These are phyloP conservation scores for Aspergillus hiratsukae DNA, from an alignment of 2,329 filamentous ascomycete genomes.

Conservation along the genomic window DNA sequence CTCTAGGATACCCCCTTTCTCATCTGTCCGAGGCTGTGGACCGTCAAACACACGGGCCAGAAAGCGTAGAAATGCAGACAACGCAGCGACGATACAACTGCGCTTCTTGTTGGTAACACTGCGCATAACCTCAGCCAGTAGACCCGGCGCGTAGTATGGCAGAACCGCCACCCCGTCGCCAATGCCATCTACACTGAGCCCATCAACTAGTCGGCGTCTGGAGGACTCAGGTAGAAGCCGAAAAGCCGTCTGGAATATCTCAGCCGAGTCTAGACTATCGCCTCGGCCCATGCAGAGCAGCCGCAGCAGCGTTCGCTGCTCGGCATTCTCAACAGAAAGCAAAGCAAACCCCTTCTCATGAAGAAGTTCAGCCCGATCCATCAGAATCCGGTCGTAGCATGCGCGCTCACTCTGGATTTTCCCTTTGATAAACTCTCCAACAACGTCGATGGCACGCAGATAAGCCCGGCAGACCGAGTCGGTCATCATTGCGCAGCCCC, in stretches of 20 bases:
- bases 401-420: slow-evolving; percentile 16
- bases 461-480: slow-evolving; percentile 32
- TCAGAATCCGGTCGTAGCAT: slow-evolving; percentile 33
- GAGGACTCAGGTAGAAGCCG: slow-evolving; percentile 12
- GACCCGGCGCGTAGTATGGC: slow-evolving; percentile 37
- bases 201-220: slow-evolving; percentile 20
- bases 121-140: slow-evolving; percentile 27
- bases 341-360: slow-evolving; percentile 22
- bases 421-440: slow-evolving; percentile 24
- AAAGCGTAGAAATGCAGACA: slow-evolving; percentile 12
- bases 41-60: slow-evolving; percentile 9
- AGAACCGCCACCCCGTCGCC: slow-evolving; percentile 31
- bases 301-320: slow-evolving; percentile 33
- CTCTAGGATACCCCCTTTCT: slow-evolving; percentile 1
- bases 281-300: slow-evolving; percentile 37
- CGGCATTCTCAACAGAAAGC: slow-evolving; percentile 19
- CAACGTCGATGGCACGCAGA: slow-evolving; percentile 25
- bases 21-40: slow-evolving; percentile 1
- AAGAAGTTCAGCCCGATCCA: slow-evolving; percentile 25
- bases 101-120: slow-evolving; percentile 16
- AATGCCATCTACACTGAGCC: slow-evolving; percentile 34
- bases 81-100: not conserved
- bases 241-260: slow-evolving; percentile 27
- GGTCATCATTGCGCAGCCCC: slow-evolving; percentile 28
- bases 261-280: slow-evolving; percentile 23